Conservation (phyloP, 345 rosid genomes). For the Euphorbia peplus region DNA sequence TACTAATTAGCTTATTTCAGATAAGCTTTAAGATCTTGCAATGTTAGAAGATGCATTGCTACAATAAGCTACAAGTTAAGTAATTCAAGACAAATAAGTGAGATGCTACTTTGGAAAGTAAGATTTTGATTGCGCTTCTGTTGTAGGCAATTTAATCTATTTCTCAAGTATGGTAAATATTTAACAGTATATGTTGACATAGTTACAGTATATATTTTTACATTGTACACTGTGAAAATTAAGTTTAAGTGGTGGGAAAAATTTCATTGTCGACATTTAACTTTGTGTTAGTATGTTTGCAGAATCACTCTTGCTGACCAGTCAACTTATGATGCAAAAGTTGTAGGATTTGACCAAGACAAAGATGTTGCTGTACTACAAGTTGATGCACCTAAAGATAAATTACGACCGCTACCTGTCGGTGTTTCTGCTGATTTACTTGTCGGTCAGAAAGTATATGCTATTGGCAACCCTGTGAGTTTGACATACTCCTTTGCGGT, state of each 20-base stretch:
- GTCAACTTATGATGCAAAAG: constrained; percentile 71
- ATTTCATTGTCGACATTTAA: constrained; percentile 8
- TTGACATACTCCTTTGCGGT: background rate
- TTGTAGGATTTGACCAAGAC: constrained; percentile 96
- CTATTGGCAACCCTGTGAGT: constrained; percentile 97
- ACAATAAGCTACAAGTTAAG: background rate
- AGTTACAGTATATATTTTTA: background rate
- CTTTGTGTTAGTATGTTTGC: constrained; percentile 21
- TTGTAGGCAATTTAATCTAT: background rate
- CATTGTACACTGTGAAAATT: background rate
- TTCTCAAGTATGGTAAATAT: background rate
- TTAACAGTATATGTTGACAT: too few species aligned
- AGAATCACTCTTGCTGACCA: constrained; percentile 96
- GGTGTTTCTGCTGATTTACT: constrained; percentile 92
- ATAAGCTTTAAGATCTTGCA: too few species aligned
- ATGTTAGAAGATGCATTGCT: background rate
- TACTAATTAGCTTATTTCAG: too few species aligned
- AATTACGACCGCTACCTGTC: constrained; percentile 80
- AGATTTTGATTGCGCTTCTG: background rate
- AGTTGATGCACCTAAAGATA: constrained; percentile 65
- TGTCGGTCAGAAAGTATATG: constrained; percentile 96
- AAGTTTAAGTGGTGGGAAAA: background rate
- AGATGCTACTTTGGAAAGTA: background rate
- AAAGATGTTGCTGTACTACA: constrained; percentile 91
- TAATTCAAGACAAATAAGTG: background rate